Evolutionary conservation across 148 eudicot species (phyloP), one percentile per base, ranked within the genome.

Genomic region (Polygonum maritimum): DNA sequence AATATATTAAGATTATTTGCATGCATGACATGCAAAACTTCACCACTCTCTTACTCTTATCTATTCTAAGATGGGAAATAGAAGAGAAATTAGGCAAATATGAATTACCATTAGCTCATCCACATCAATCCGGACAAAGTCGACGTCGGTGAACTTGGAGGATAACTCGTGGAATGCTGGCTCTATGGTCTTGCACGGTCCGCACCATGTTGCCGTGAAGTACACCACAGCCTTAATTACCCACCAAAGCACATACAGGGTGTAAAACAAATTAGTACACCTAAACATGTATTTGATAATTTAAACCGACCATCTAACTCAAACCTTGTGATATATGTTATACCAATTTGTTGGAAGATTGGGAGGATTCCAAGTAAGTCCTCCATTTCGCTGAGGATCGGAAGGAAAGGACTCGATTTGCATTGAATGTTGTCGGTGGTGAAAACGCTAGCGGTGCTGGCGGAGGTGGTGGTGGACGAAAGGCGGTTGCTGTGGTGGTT

Each of bases 171-270:
- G 70, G 79, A 92, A 52, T 35, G 83, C 70, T 3, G 94, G 92
- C 47, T 86, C 91, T 85, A 95, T 92, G 54, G 9, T 57, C 36
- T 81, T 79, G 57, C 97, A 94, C 18, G 97, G 94, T 40, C 81
- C 84, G 48, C 97, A 93, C 94, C 97, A 94, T n/a, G 88, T 72
- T 18, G 98, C 98, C 44, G 92, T 87, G 89, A 91, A 89, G 67
- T 87, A 86, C 44, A 91, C 79, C 58, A 93, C 91, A 75, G 91
- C 79, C 93, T 89, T 44, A 44, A 8, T 1, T 22, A 9, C 1
- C 31, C 33, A 57, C 26, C 26, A 57, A 57, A 7, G 26, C 13
- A 57, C 26, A 19, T 3, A 57, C 26, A 19, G 7, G 3, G 2
- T 8, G 26, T 15, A 51, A 51, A 15, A 51, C n/a, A 5, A 15